These are phyloP conservation scores for Lentinula detonsa DNA, from an alignment of 768 basidiomycete species.

Conservation along the genomic window DNA sequence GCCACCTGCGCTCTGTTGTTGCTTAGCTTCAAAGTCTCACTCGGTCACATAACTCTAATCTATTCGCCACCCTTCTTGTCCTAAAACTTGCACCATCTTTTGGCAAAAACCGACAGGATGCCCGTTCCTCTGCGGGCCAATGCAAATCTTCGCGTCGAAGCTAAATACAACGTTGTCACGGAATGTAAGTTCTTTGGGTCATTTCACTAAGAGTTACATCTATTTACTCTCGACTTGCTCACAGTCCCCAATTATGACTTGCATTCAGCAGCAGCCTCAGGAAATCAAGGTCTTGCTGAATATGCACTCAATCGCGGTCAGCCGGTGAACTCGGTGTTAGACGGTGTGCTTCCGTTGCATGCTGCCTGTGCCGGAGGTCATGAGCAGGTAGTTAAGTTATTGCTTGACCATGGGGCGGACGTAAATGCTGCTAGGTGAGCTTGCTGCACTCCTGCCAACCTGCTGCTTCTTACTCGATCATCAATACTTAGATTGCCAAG, in stretches of 20 bases:
- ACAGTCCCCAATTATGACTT: slow-evolving; percentile 72
- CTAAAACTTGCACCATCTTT: background rate
- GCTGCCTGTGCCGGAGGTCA: slow-evolving; percentile 91
- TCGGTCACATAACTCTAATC: background rate
- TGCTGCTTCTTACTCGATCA: slow-evolving; percentile 3
- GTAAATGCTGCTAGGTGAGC: slow-evolving; percentile 89
- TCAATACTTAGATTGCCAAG: slow-evolving; percentile 50
- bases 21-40: background rate
- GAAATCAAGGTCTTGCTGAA: slow-evolving; percentile 88
- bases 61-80: background rate
- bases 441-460: slow-evolving; percentile 4
- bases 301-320: slow-evolving; percentile 93
- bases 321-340: slow-evolving; percentile 92
- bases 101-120: slow-evolving; percentile 22
- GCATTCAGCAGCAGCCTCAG: slow-evolving; percentile 73
- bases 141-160: slow-evolving; percentile 39
- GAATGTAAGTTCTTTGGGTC: slow-evolving; percentile 35
- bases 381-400: slow-evolving; percentile 77
- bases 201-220: background rate
- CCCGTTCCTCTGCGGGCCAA: slow-evolving; percentile 44
- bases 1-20: background rate
- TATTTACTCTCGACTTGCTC: background rate
- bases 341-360: slow-evolving; percentile 95
- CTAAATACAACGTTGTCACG: slow-evolving; percentile 53
- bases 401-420: slow-evolving; percentile 95